phyloP scores from a whole-genome alignment of 768 basidiomycete species.

The Tubosaeta sp. region DNA sequence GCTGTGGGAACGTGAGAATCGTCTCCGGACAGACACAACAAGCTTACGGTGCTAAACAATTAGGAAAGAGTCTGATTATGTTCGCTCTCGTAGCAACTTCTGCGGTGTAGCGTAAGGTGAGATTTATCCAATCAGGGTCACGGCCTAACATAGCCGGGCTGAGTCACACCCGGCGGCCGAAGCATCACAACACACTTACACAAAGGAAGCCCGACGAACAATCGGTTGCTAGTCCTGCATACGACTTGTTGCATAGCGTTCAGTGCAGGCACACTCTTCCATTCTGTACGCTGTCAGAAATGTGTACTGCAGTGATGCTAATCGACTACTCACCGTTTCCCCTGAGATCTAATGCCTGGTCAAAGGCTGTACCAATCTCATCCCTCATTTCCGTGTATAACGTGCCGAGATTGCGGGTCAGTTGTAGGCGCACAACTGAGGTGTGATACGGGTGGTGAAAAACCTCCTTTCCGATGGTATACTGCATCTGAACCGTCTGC shows the following conservation, averaged over 20 bases:
- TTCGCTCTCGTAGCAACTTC: conserved; percentile 23
- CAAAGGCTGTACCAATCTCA: conserved; percentile 38
- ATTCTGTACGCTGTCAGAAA: conserved; percentile 30
- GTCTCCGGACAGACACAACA: background rate
- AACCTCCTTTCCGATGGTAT: conserved; percentile 36
- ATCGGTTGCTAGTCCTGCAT: conserved; percentile 39
- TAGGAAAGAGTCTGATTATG: conserved; percentile 32
- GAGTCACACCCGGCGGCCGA: background rate
- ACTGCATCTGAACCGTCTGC: conserved; percentile 36
- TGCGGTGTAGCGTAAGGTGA: conserved; percentile 30
- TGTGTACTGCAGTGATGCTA: background rate
- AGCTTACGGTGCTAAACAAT: conserved; percentile 31
- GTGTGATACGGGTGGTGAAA: conserved; percentile 30
- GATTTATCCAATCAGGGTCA: conserved; percentile 31
- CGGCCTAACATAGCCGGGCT: conserved; percentile 16
- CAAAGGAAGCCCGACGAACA: conserved; percentile 46
- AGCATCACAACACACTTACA: conserved; percentile 25
- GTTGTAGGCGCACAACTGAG: conserved; percentile 24
- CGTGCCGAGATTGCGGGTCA: conserved; percentile 38
- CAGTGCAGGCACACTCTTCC: conserved; percentile 31
- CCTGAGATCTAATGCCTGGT: conserved; percentile 31
- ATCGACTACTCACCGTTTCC: conserved; percentile 11
- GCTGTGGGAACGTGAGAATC: conserved; percentile 7
- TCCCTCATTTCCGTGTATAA: conserved; percentile 27
- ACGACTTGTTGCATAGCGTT: conserved; percentile 33